Evolutionary conservation across 192 early-diverging fungal genomes (phyloP), one percentile per base, ranked within the genome.

Genomic region (Physocladia obscura): DNA sequence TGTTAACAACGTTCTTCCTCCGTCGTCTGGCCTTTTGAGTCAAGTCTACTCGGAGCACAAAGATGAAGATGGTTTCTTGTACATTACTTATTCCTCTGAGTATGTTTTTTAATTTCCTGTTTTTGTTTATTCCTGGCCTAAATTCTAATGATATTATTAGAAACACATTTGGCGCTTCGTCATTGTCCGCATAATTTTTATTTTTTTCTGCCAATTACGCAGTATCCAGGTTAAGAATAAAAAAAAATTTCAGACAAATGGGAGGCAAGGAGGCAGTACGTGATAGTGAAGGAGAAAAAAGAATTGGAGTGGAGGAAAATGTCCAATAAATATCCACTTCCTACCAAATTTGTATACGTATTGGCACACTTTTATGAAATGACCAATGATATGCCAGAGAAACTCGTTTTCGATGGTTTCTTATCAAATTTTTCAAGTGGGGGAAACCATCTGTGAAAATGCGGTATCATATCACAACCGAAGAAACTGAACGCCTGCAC

Each of bases 61-160:
- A 75, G 95, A 98, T 77, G 93, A 96, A 36, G 97, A 99, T 76
- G 95, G 95, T 13, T 99, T 99, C 82, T 81, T 99, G 75, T 98
- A 77, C 37, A 70, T 76, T 67, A 67, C 75, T 21, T 74, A 76
- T 48, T 71, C 60, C 22, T 61, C 58, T 31, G 63, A 65, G 63
- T 65, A 39, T 27, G 63, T 65, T 8, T 48, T 13, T 13, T 55
- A n/a, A n/a, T n/a, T n/a, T n/a, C n/a, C n/a, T n/a, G n/a, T n/a
- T n/a, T n/a, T n/a, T n/a, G n/a, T n/a, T 17, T 17, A 37, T 31
- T 62, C 39, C 52, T 4, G 15, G 22, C 22, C 29, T 22, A 26
- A 2, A 26, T 47, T 13, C 11, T n/a, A 47, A 47, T 13, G 8
- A 17, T 55, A 22, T 22, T 22, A 26, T 55, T 26, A 55, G 52